Conservation (phyloP, 139 green algal genomes). For the Tetradesmus lagerheimii region DNA sequence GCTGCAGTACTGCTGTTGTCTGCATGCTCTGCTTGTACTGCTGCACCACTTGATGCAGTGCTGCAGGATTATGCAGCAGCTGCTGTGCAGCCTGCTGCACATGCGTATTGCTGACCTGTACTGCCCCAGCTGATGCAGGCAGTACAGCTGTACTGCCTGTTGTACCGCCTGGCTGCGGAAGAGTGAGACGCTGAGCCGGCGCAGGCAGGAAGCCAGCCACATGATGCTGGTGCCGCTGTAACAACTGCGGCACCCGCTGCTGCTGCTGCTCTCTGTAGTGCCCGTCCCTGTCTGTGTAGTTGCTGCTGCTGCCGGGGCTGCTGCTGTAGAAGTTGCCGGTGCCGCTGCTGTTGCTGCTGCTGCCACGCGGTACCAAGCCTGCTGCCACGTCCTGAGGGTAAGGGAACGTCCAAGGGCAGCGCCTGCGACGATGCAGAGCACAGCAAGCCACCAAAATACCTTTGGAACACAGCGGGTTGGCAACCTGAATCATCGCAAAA, state of each 20-base stretch:
- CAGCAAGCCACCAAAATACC: neutral
- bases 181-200: neutral
- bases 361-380: neutral
- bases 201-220: constrained; percentile 13
- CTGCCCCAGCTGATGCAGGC: neutral
- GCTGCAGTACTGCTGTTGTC: constrained; percentile 39
- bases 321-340: constrained; percentile 18
- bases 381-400: constrained; percentile 38
- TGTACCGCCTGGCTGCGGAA: neutral
- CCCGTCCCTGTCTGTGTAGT: neutral
- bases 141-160: neutral
- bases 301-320: neutral
- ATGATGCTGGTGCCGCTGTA: constrained; percentile 22
- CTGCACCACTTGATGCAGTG: constrained; percentile 41
- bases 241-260: neutral
- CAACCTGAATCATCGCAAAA: too few species aligned
- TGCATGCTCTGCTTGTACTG: constrained; percentile 45
- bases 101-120: constrained; percentile 30
- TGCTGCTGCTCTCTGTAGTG: neutral
- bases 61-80: constrained; percentile 37
- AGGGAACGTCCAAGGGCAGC: constrained; percentile 44
- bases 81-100: constrained; percentile 27
- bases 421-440: neutral
- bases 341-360: constrained; percentile 28
- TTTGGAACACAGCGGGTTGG: too few species aligned